A percentile compares a stretch with the other conserved stretches of the same genome.
These are phyloP conservation scores for Saccharum hybrid DNA, from an alignment of 202 grass and related monocot species.

Conservation along the genomic window DNA sequence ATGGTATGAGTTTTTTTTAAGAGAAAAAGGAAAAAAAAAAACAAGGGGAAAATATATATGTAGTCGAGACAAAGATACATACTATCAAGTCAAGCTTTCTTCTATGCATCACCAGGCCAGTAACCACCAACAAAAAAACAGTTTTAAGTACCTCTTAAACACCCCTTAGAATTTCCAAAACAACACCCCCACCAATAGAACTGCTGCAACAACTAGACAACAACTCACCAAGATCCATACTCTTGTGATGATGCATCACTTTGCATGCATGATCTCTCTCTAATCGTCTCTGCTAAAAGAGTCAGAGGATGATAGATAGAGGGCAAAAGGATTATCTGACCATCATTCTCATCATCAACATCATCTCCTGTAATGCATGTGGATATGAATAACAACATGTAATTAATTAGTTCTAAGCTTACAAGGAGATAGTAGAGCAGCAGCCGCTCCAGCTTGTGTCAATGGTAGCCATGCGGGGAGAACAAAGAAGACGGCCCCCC, in stretches of 20 bases:
- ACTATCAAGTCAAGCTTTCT: constrained; percentile 33
- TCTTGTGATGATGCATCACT: constrained; percentile 14
- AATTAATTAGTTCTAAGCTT: constrained; percentile 77
- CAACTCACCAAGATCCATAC: background rate
- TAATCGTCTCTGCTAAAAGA: constrained; percentile 13
- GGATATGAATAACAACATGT: constrained; percentile 61
- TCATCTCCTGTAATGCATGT: constrained; percentile 58
- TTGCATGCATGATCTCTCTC: constrained; percentile 19
- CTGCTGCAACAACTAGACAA: background rate
- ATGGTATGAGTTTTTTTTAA: background rate
- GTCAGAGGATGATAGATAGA: constrained; percentile 40
- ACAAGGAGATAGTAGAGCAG: constrained; percentile 68
- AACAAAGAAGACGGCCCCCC: constrained; percentile 70
- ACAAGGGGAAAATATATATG: background rate
- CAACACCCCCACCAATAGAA: constrained; percentile 25
- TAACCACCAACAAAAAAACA: background rate
- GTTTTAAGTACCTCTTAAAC: background rate
- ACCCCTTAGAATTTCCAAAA: constrained; percentile 36
- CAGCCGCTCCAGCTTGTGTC: constrained; percentile 21
- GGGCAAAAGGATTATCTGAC: constrained; percentile 44
- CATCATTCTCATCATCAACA: constrained; percentile 34
- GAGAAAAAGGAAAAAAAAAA: too few relatives aligned
- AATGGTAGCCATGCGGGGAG: constrained; percentile 84
- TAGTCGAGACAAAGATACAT: background rate
- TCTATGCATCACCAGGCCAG: constrained; percentile 29